A percentile compares a stretch with the other conserved stretches of the same genome.
Evolutionary conservation across 1,284 basidiomycete species (phyloP).

Genomic region (Puccinia sorghi): DNA sequence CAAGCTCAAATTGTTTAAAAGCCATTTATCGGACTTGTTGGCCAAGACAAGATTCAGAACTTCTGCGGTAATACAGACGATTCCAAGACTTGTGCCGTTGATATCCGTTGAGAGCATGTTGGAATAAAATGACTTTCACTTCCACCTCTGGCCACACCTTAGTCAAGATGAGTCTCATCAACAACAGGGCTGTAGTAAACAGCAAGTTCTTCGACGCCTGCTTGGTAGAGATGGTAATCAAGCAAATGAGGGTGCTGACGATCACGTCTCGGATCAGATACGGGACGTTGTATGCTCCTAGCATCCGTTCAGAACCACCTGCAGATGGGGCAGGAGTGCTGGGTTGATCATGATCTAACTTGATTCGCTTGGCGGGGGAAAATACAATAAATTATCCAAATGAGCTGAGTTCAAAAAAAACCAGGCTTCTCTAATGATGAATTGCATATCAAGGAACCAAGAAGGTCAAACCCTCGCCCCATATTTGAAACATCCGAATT

Average conservation of each 20-base stretch:
- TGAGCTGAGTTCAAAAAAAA: too few species aligned
- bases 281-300: too few species aligned
- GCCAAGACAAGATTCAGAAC: conserved; percentile 83
- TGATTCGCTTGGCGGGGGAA: conserved; percentile 52
- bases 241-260: conserved; percentile 90
- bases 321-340: too few species aligned
- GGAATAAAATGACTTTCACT: conserved; percentile 86
- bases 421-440: too few species aligned
- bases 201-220: conserved; percentile 67
- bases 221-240: too few species aligned
- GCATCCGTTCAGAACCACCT: too few species aligned
- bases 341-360: conserved; percentile 37
- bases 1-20: conserved; percentile 70
- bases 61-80: conserved; percentile 80
- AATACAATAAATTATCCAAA: too few species aligned
- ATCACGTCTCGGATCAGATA: conserved; percentile 84
- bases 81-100: conserved; percentile 68
- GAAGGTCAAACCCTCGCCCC: too few species aligned
- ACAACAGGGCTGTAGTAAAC: conserved; percentile 72
- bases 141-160: conserved; percentile 90
- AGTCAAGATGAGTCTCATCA: conserved; percentile 80
- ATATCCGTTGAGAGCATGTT: conserved; percentile 73
- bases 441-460: too few species aligned
- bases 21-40: conserved; percentile 84
- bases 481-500: too few species aligned